Evolutionary conservation across 352 stramenopile genomes (phyloP), one percentile per base, ranked within the genome.

Genomic region (Phytophthora hibernalis): DNA sequence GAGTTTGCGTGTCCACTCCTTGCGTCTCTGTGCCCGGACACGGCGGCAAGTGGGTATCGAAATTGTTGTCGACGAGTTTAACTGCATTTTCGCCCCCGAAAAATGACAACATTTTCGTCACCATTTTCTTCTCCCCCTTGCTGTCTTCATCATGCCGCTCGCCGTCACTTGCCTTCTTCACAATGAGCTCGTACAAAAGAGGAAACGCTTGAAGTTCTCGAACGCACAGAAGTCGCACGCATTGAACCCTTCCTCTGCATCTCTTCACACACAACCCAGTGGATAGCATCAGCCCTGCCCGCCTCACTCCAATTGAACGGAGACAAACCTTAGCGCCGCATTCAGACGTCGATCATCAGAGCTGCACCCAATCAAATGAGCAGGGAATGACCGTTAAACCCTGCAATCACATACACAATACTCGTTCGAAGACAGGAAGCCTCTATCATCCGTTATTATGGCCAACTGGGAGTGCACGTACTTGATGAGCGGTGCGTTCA

Each of bases 161-260:
- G 1, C 45, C 6, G 20, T 40, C 38, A n/a, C 40, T 20, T 18
- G 33, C 28, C 38, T 68, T 43, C 38, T 61, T 33, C 20, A 38
- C 18, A 45, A 78, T 57, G 15, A 11, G 9, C 21, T 63, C 62
- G 45, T 68, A 43, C 75, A 83, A 44, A 71, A 76, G 3, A 18
- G 21, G 16, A 68, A 52, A 16, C 68, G 64, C 28, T 79, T 79
- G 53, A 80, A 79, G 55, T 83, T 83, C 31, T 76, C 75, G n/a
- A 83, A 83, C 1, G 13, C 51, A n/a, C 75, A 80, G 3, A 68
- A 21, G 21, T 13, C 3, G 30, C 75, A 83, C 9, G n/a, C n/a
- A 9, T 70, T 72, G 43, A 53, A 78, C 8, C 75, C 75, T 43
- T 66, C 54, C 22, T 72, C 54, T 20, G 70, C 74, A 58, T 77